These are phyloP conservation scores for Perilla frutescens DNA, from an alignment of 257 asterid species.

Conservation along the genomic window DNA sequence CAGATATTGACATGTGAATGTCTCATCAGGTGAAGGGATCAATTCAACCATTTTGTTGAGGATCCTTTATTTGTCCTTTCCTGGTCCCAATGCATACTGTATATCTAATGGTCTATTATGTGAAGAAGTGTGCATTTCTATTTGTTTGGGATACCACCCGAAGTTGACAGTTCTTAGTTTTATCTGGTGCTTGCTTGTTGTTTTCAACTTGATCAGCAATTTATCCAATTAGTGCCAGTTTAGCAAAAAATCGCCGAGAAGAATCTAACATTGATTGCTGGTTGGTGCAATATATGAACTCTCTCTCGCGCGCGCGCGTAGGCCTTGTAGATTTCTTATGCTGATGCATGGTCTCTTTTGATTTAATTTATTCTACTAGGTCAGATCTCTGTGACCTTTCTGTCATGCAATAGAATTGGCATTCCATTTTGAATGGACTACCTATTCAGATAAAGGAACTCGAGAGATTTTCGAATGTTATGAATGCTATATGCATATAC, in stretches of 20 bases:
- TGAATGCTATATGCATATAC: background rate
- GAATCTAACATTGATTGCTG: background rate
- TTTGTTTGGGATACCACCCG: background rate
- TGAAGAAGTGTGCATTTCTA: background rate
- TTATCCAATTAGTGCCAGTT: background rate
- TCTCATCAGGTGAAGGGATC: background rate
- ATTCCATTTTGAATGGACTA: background rate
- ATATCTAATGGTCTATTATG: background rate
- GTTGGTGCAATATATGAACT: background rate
- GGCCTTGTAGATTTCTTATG: background rate
- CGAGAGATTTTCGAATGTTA: background rate
- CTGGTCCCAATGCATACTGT: background rate
- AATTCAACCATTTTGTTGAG: background rate
- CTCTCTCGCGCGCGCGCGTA: background rate
- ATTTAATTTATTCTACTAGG: background rate
- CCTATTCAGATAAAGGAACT: background rate
- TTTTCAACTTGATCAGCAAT: background rate
- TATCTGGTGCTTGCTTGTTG: background rate
- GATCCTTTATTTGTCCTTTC: background rate
- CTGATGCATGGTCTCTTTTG: background rate
- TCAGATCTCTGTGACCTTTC: background rate
- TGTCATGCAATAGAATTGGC: background rate
- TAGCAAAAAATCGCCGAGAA: background rate
- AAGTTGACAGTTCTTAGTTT: background rate
- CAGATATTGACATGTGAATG: background rate